Evolutionary conservation across 768 basidiomycete species (phyloP), one percentile per base, ranked within the genome.

Genomic region (Boletellus ananas): DNA sequence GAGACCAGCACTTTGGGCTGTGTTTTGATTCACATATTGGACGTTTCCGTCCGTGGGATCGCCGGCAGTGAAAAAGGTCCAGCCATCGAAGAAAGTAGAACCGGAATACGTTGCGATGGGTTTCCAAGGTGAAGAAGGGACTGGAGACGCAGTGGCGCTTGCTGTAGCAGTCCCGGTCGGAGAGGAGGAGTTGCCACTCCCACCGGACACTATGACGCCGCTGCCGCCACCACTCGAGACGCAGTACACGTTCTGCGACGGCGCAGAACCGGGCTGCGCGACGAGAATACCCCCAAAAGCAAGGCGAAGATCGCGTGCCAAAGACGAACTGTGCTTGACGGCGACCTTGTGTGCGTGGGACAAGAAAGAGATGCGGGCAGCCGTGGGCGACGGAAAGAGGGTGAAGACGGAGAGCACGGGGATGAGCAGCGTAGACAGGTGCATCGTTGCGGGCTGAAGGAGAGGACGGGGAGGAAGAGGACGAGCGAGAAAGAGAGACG

Each of bases 1-100:
- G 27, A 97, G 75, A 42, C 80, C 79, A 51, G 73, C 79, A 7
- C 73, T 70, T 64, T 74, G 83, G 37, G 79, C 87, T 38, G 79
- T 78, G 49, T 58, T 56, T 60, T 83, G 74, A 62, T 84, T 77
- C 5, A 90, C 70, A 65, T 84, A 94, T 54, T 81, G 69, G 31
- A 90, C 88, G 31, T 70, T 70, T 31, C 87, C 89, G 56, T 83
- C 68, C 0, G 93, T 96, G 5, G 93, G 91, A 72, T 95, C 93
- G 10, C 72, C 58, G 27, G 57, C 67, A 9, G 75, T 79, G 62
- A 73, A 84, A 71, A 94, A 95, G 58, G 79, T 63, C 86, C 87
- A 94, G 41, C 83, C 85, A 61, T 87, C 72, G 54, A 94, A 95
- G 74, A 96, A 96, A 36, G 74, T 75, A 42, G 70, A 72, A 17